These are phyloP conservation scores for Millerozyma acaciae DNA, from an alignment of 805 yeast species.

Conservation along the genomic window DNA sequence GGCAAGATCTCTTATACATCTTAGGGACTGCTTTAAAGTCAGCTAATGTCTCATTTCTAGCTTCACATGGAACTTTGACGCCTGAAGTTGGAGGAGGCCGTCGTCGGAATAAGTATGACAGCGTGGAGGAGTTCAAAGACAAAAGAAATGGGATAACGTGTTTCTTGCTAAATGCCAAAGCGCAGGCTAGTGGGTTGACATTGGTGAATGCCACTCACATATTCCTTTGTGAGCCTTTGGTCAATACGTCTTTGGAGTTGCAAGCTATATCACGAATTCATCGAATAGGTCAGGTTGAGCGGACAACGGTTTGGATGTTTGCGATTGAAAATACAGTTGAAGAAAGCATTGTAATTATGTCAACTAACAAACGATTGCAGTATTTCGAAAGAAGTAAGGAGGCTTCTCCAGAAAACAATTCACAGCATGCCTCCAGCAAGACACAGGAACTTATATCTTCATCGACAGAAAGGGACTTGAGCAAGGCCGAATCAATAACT, in stretches of 20 bases:
- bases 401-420: neutral
- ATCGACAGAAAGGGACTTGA: conserved; percentile 31
- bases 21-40: conserved; percentile 61
- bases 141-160: conserved; percentile 65
- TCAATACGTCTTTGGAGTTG: conserved; percentile 79
- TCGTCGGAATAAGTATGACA: conserved; percentile 25
- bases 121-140: conserved; percentile 58
- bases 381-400: conserved; percentile 22
- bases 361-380: conserved; percentile 57
- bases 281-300: conserved; percentile 80
- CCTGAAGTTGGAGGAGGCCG: conserved; percentile 30
- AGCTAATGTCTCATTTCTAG: conserved; percentile 54
- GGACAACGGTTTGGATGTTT: conserved; percentile 91
- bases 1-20: conserved; percentile 69
- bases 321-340: conserved; percentile 82
- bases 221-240: conserved; percentile 86
- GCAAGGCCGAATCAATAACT: conserved; percentile 51
- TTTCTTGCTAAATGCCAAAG: conserved; percentile 76
- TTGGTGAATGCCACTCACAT: conserved; percentile 91
- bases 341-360: conserved; percentile 72
- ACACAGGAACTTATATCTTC: conserved; percentile 7
- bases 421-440: conserved; percentile 5
- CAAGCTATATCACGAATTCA: conserved; percentile 93
- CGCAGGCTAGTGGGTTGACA: conserved; percentile 88
- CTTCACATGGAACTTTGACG: conserved; percentile 43